Evolutionary conservation across 228 moss, liverwort and hornwort genomes (phyloP), one percentile per base, ranked within the genome.

Genomic region (Sphagnum magellanicum): DNA sequence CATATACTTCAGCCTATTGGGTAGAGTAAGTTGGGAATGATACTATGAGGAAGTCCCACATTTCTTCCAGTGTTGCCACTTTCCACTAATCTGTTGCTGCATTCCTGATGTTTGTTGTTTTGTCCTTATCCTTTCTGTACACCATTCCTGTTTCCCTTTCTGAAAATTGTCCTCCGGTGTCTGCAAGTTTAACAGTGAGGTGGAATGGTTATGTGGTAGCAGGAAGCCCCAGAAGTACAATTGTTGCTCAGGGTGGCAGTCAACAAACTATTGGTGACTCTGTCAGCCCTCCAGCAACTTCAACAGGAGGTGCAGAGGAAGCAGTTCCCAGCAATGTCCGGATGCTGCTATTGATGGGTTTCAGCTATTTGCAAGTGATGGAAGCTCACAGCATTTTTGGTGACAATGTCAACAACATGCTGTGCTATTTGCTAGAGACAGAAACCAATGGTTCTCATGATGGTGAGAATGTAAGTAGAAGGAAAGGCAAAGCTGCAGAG

Each of bases 401-500:
- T 53, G 93, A 93, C 76, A 91, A 93, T 68, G 88, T 96, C 72
- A 89, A 96, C 74, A 91, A 96, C 64, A 93, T 96, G 83, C 77
- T 96, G 71, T 96, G 96, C 76, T 96, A 92, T 75, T 87, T 96
- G 81, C 77, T 96, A 63, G 96, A 96, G 79, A 91, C 93, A 11
- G 96, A 55, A 55, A 55, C 55, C 55, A 55, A 80, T 68, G 72
- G 73, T 59, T 77, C 79, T 70, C 83, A 84, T 65, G 85, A 86
- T 73, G 86, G 93, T 17, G 96, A 93, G 79, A 96, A 83, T 69
- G 69, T 89, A 60, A 81, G 78, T 59, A 88, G 96, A 71, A 89
- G 89, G 76, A 96, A 96, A 75, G 96, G 96, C 17, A 96, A 96
- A 72, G 96, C 93, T 73, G 92, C 93, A 50, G 91, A 96, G 78